Percentiles rank a stretch among this genome's conserved stretches.
phyloP scores from a whole-genome alignment of 202 grass and related monocot genomes.

The Carex arenaria region DNA sequence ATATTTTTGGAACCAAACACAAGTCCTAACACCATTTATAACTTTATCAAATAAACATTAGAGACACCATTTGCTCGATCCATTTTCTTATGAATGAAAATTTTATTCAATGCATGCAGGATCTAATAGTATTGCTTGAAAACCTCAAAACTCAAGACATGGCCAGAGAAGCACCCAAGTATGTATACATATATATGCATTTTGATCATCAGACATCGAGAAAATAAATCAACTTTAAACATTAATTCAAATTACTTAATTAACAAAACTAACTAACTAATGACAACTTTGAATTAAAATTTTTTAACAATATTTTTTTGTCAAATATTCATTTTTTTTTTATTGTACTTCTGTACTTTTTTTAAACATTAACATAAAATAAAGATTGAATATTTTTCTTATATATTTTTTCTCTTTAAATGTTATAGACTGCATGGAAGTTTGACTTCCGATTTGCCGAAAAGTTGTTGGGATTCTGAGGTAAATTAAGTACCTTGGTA shows the following conservation, averaged over 20 bases:
- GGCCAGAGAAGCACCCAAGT: constrained; percentile 23
- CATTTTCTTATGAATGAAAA: neutral
- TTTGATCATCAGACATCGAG: neutral
- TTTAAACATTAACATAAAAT: neutral
- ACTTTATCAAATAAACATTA: neutral
- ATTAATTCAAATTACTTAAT: neutral
- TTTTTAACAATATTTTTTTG: neutral
- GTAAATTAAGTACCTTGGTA: neutral
- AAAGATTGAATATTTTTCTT: neutral
- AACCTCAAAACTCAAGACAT: constrained; percentile 58
- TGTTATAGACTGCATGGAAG: neutral
- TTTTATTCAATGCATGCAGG: constrained; percentile 31
- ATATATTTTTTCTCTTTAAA: neutral
- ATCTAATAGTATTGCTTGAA: constrained; percentile 42
- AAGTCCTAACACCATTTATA: neutral
- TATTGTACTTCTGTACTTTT: neutral
- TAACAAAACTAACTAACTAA: neutral
- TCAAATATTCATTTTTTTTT: neutral
- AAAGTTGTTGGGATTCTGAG: neutral
- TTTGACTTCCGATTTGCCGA: neutral
- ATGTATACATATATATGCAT: neutral
- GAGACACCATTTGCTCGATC: neutral
- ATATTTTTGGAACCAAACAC: neutral
- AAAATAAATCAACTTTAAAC: neutral
- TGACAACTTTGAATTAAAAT: neutral